These are phyloP conservation scores for Cladophialophora yegresii DNA, from an alignment of 2,329 filamentous ascomycete species.

Conservation along the genomic window DNA sequence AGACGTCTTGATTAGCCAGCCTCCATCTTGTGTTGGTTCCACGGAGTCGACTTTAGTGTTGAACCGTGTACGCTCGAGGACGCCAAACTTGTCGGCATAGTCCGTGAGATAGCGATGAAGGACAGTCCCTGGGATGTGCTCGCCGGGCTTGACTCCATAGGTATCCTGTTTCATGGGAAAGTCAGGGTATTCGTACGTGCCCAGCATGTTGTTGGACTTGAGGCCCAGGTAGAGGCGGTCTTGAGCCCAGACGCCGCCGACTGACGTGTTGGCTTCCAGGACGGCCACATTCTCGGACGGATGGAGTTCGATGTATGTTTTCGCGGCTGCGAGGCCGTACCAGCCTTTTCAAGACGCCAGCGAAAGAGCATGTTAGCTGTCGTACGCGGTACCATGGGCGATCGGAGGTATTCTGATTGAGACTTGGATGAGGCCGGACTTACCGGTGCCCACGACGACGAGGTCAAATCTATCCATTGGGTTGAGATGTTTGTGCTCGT, in stretches of 20 bases:
- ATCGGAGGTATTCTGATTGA: slow-evolving; percentile 40
- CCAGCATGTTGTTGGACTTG: slow-evolving; percentile 72
- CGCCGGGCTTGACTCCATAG: slow-evolving; percentile 52
- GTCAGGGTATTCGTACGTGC: slow-evolving; percentile 72
- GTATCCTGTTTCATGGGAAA: slow-evolving; percentile 65
- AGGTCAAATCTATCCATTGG: background rate
- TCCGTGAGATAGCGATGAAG: slow-evolving; percentile 60
- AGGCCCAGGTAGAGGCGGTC: slow-evolving; percentile 67
- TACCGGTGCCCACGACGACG: background rate
- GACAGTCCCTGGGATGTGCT: slow-evolving; percentile 62
- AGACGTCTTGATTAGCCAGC: slow-evolving; percentile 42
- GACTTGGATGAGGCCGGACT: background rate
- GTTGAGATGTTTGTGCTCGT: background rate
- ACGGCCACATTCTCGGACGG: slow-evolving; percentile 59
- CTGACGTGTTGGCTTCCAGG: slow-evolving; percentile 58
- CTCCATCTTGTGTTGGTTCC: slow-evolving; percentile 46
- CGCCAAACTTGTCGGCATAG: slow-evolving; percentile 57
- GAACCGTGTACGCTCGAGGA: slow-evolving; percentile 54
- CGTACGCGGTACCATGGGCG: slow-evolving; percentile 65
- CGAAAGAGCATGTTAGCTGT: slow-evolving; percentile 47
- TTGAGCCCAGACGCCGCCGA: slow-evolving; percentile 72
- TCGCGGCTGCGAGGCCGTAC: slow-evolving; percentile 63
- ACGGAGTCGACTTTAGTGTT: slow-evolving; percentile 55
- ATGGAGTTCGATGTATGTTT: slow-evolving; percentile 62
- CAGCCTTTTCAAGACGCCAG: slow-evolving; percentile 43